Evolutionary conservation across 73 alveolate species (phyloP).

Genomic region (Stentor coeruleus): DNA sequence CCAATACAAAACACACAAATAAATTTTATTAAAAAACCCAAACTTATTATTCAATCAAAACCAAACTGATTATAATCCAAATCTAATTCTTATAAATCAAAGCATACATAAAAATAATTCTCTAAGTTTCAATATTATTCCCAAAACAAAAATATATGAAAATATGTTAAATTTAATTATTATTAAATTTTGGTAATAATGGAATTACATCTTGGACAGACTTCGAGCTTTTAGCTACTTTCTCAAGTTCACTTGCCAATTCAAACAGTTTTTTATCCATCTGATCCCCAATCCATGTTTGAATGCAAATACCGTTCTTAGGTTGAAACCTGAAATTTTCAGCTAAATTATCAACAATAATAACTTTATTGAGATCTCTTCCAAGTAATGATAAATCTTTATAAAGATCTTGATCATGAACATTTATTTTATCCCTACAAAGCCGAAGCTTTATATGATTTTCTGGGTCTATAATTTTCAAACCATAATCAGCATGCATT

Average conservation of each 20-base stretch:
- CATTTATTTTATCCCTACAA: constrained; percentile 41
- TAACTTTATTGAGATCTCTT: constrained; percentile 45
- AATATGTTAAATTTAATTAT: no score
- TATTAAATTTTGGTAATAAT: no score
- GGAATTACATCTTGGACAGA: no score
- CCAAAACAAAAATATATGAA: no score
- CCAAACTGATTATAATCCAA: no score
- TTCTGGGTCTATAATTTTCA: constrained; percentile 36
- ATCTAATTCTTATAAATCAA: no score
- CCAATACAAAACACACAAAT: no score
- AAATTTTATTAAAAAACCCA: no score
- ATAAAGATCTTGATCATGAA: neutral
- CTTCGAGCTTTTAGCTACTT: constrained; percentile 13
- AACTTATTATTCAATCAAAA: no score
- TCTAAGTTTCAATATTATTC: no score
- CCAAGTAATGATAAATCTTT: constrained; percentile 61
- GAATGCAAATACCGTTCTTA: constrained; percentile 59
- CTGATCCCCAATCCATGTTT: constrained; percentile 62
- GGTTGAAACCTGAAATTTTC: constrained; percentile 62
- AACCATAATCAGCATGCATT: constrained; percentile 56
- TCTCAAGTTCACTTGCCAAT: neutral
- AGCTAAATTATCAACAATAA: constrained; percentile 69
- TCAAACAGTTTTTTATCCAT: constrained; percentile 28
- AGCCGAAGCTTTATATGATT: constrained; percentile 30
- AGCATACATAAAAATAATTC: no score